Base-by-base conservation (phyloP, 805 yeast species). In the Candida ficus region DNA sequence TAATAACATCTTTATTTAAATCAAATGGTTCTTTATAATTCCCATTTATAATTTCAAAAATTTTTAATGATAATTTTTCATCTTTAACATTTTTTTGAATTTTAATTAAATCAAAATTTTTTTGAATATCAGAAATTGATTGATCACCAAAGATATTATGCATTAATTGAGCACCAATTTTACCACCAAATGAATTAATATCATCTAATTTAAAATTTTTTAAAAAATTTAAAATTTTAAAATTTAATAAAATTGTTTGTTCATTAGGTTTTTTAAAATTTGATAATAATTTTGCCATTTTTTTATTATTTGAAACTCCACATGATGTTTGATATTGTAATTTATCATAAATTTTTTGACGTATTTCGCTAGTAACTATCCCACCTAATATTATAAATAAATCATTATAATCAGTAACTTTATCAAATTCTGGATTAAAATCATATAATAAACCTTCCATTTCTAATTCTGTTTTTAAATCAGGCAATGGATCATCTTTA, bases 181-280 rank as follows among this genome's bases (percentile, higher is more conserved):
- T 87, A 3, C 98, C 99, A 7, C 99, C 98, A 70, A 91, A 66
- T 0, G 95, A 88, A 75, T 95, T 83, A 42, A 91, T 76, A 50
- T 89, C 95, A 0, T 76, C 74, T 17, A 91, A 57, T 43, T 78
- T 76, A 57, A 82, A 80, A 20, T 73, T 67, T 23, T 66, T 66
- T 10, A 90, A 58, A 56, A 91, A 93, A 0, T 55, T 52, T 2
- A 63, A 46, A 2, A 80, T 64, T 13, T 75, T 61, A 1, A 55
- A 52, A 31, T 73, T 74, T 22, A 81, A 59, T 0, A 93, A 69
- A 3, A 86, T 70, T 0, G 97, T 87, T 57, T 93, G 98, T 32
- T 80, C 77, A 57, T 87, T 78, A 0, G 99, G 99, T 53, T 93
- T 93, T 36, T 73, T 72, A 53, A 70, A 80, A 7, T 89, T 95